Conservation (phyloP, 169 alveolate species). For the Plasmodium gaboni region DNA sequence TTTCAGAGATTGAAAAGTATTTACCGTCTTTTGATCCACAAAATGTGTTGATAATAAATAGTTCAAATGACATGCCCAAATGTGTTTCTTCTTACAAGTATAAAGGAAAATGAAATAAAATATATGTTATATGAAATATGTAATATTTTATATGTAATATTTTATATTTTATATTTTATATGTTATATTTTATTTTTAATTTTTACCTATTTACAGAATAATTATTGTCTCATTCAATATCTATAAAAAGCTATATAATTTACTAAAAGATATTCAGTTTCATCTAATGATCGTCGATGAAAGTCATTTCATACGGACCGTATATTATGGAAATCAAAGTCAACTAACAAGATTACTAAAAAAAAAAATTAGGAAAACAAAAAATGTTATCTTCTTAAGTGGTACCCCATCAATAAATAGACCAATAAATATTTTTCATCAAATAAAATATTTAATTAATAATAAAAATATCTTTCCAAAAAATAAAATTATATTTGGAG, state of each 20-base stretch:
- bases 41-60: conserved; percentile 94
- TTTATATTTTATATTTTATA: too few species aligned
- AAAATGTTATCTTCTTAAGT: conserved; percentile 34
- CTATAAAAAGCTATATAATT: conserved; percentile 30
- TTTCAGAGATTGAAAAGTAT: conserved; percentile 94
- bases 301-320: conserved; percentile 46
- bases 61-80: conserved; percentile 80
- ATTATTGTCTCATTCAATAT: conserved; percentile 45
- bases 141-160: too few species aligned
- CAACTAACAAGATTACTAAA: conserved; percentile 39
- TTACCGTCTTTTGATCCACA: conserved; percentile 89
- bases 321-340: conserved; percentile 65
- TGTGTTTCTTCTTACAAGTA: conserved; percentile 4
- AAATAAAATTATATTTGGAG: conserved; percentile 50
- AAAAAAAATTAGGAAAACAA: conserved; percentile 22
- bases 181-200: neutral
- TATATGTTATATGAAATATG: too few species aligned
- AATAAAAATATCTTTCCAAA: conserved; percentile 29
- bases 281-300: conserved; percentile 55
- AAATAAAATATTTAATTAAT: conserved; percentile 50
- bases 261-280: conserved; percentile 21
- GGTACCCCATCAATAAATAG: conserved; percentile 69
- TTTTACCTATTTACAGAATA: neutral
- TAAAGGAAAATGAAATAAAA: neutral
- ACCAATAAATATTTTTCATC: conserved; percentile 65